Evolutionary conservation across 1,284 basidiomycete genomes (phyloP), one percentile per base, ranked within the genome.

Genomic region (Melampsora americana): DNA sequence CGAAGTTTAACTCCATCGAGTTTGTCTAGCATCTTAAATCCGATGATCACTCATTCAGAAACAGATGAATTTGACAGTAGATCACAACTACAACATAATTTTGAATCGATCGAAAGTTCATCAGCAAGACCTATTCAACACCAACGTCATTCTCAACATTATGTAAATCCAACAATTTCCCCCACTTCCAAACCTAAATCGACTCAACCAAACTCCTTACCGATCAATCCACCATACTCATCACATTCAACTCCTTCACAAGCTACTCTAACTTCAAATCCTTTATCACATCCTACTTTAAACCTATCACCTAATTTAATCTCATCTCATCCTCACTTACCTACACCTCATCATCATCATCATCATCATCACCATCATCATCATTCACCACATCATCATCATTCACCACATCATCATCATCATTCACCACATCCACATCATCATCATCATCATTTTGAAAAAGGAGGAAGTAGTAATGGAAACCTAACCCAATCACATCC

Each of bases 1-100:
- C 62, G 71, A 60, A 26, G 28, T 26, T 65, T 65, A 16, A 59
- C 72, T 28, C n/a, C 72, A 30, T 74, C 72, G 20, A 74, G 72
- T 48, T 35, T 74, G 23, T 42, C 66, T 14, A 74, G 67, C 23
- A 66, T 74, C 39, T 61, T 74, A 42, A 74, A 74, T 48, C 72
- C 72, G 12, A n/a, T 67, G 9, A 28, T 35, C 1, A 18, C 26
- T 28, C 62, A 67, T 11, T 14, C 65, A 5, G 20, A 20, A 14
- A 35, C 30, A 42, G 35, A 39, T 7, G 46, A 46, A 1, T 72
- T 65, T 56, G 62, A 72, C 28, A 20, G n/a, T n/a, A 44, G 9
- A 12, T n/a, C 20, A 2, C 12, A 64, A 3, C 61, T 28, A 46
- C 56, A 59, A 12, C 53, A 56, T 23, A 2, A 14, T 56, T 28